phyloP scores from a whole-genome alignment of 2,329 filamentous ascomycete genomes.

The Arthrobotrys pseudoclavata region DNA sequence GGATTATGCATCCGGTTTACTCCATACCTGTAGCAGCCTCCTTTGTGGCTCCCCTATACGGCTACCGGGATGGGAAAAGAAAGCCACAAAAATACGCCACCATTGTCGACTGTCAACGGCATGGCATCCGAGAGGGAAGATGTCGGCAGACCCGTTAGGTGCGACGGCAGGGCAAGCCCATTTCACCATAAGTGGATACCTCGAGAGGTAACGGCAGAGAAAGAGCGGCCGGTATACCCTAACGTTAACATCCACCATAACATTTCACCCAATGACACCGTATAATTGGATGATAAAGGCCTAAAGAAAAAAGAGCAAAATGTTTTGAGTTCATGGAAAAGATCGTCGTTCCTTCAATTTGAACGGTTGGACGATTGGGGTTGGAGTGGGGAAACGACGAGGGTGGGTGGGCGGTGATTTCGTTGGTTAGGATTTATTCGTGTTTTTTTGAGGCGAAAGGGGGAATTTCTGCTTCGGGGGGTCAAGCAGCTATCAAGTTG shows the following conservation, averaged over 20 bases:
- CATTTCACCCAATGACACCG: slow-evolving; percentile 1
- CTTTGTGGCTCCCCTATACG: too few relatives aligned
- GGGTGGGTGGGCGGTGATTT: slow-evolving; percentile 27
- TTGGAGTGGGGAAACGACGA: slow-evolving; percentile 18
- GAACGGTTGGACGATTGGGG: slow-evolving; percentile 59
- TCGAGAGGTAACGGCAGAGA: neutral
- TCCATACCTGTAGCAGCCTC: neutral
- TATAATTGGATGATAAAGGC: slow-evolving; percentile 29
- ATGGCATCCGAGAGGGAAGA: slow-evolving; percentile 4
- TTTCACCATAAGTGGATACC: neutral
- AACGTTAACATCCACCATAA: too few relatives aligned
- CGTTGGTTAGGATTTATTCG: neutral
- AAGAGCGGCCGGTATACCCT: neutral
- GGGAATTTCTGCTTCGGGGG: too few relatives aligned
- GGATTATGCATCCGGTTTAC: neutral
- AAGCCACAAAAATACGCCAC: slow-evolving; percentile 31
- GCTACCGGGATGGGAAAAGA: slow-evolving; percentile 6
- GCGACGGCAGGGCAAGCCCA: neutral
- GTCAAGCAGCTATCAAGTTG: neutral
- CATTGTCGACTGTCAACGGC: slow-evolving; percentile 7
- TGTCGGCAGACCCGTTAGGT: slow-evolving; percentile 5
- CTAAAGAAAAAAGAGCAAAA: neutral
- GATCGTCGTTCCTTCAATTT: slow-evolving; percentile 59
- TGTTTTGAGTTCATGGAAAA: slow-evolving; percentile 10
- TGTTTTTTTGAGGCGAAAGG: slow-evolving; percentile 18